Conservation (phyloP, 108 stramenopile species). For the Stephanodiscus triporus region DNA sequence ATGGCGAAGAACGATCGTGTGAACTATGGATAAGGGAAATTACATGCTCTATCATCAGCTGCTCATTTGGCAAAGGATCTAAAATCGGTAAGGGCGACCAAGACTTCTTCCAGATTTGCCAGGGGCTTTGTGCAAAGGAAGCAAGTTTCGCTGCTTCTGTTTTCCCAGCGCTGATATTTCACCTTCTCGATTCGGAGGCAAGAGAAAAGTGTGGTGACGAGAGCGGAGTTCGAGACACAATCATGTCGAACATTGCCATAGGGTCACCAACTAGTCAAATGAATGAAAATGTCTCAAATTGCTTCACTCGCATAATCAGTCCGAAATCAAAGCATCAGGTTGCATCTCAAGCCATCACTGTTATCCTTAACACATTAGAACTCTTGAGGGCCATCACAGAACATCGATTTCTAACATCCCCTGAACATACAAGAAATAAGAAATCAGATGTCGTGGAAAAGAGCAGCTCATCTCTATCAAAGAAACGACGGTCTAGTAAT, state of each 20-base stretch:
- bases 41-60: conserved; percentile 65
- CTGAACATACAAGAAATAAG: conserved; percentile 27
- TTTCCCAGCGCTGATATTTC: conserved; percentile 66
- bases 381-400: conserved; percentile 53
- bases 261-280: conserved; percentile 43
- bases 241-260: conserved; percentile 45
- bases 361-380: conserved; percentile 64
- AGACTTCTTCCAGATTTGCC: conserved; percentile 59
- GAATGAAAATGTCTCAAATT: conserved; percentile 42
- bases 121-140: conserved; percentile 59
- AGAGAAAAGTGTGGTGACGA: conserved; percentile 14
- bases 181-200: conserved; percentile 46
- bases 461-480: conserved; percentile 12
- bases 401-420: conserved; percentile 49
- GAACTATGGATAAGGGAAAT: conserved; percentile 71
- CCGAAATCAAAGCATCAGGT: conserved; percentile 10
- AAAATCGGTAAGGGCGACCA: conserved; percentile 26
- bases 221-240: conserved; percentile 26
- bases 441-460: conserved; percentile 2
- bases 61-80: conserved; percentile 50
- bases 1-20: conserved; percentile 23
- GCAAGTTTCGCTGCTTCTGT: conserved; percentile 60
- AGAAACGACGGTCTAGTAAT: conserved; percentile 30
- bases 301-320: conserved; percentile 42
- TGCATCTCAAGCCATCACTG: conserved; percentile 35